Conservation (phyloP, 208 protist species). For the Cochliopodium minus region DNA sequence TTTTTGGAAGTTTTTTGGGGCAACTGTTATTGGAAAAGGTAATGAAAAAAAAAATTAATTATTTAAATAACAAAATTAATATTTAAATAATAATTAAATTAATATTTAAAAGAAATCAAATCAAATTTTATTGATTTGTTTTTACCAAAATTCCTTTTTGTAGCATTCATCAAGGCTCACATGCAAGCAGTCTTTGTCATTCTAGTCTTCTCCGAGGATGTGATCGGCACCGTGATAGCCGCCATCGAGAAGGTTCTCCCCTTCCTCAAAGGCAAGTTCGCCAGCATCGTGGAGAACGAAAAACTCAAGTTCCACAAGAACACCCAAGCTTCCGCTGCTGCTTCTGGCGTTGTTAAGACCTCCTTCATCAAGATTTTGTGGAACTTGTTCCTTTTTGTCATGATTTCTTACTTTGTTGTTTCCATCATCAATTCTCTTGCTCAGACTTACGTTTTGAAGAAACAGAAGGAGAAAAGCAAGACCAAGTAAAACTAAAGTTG, state of each 20-base stretch:
- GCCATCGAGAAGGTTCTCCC: constrained; percentile 19
- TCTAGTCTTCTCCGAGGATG: constrained; percentile 52
- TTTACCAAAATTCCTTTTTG: too few relatives aligned
- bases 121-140: too few relatives aligned
- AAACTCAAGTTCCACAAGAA: constrained; percentile 16
- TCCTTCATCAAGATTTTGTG: constrained; percentile 34
- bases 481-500: too few relatives aligned
- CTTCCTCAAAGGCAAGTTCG: constrained; percentile 17
- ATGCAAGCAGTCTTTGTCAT: constrained; percentile 65
- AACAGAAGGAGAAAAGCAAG: too few relatives aligned
- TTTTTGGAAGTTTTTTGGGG: constrained; percentile 83
- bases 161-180: constrained; percentile 62
- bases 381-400: constrained; percentile 38
- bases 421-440: constrained; percentile 60
- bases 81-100: too few relatives aligned
- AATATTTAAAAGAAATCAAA: too few relatives aligned
- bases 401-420: constrained; percentile 52
- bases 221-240: constrained; percentile 42
- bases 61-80: too few relatives aligned
- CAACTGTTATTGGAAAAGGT: constrained; percentile 83
- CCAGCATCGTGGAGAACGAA: constrained; percentile 11
- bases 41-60: too few relatives aligned
- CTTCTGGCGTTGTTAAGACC: constrained; percentile 13
- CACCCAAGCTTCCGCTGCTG: neutral
- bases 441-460: constrained; percentile 41